Evolutionary conservation across 1,139 yeast species (phyloP), one percentile per base, ranked within the genome.

Genomic region (Geotrichum fermentans): DNA sequence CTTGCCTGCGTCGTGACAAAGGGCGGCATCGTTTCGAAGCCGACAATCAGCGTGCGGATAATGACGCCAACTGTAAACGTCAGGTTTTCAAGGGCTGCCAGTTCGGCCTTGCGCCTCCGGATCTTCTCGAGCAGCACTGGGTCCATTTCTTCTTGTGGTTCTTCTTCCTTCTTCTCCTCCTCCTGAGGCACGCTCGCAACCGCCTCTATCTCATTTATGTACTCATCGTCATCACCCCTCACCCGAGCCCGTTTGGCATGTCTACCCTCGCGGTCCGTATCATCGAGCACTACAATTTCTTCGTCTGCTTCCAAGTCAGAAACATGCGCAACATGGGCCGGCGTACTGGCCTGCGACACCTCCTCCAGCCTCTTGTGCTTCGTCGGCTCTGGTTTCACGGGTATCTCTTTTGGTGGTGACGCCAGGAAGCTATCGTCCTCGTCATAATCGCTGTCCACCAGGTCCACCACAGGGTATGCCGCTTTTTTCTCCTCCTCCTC

Each of bases 51-150:
- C 6, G 47, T 38, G 14, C 39, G 16, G 21, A 47, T 47, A n/a
- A 47, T 32, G 24, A 43, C 30, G 4, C 51, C 47, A 1, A 47
- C 44, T 8, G 51, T 45, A 13, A 42, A 43, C 2, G 44, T 16
- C 13, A 20, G 40, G 4, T 17, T 24, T 21, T 41, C 24, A 4
- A 44, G 38, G 7, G 45, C 40, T 28, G 36, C 36, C 10, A 47
- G 33, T 20, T 47, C 47, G 14, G 47, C 47, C 11, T 43, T 42
- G 28, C 51, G 42, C 22, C 29, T 30, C 11, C 40, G 37, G 21
- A 47, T 42, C 29, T 33, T 28, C 18, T 42, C 47, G 2, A 37
- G 43, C 24, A 42, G 20, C 11, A 14, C 42, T 7, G 34, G 41
- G 33, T 42, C 46, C 6, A 47, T 21, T 10, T 40, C 38, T 3